These are phyloP conservation scores for Yamadazyma laniorum DNA, from an alignment of 805 yeast species.

Conservation along the genomic window DNA sequence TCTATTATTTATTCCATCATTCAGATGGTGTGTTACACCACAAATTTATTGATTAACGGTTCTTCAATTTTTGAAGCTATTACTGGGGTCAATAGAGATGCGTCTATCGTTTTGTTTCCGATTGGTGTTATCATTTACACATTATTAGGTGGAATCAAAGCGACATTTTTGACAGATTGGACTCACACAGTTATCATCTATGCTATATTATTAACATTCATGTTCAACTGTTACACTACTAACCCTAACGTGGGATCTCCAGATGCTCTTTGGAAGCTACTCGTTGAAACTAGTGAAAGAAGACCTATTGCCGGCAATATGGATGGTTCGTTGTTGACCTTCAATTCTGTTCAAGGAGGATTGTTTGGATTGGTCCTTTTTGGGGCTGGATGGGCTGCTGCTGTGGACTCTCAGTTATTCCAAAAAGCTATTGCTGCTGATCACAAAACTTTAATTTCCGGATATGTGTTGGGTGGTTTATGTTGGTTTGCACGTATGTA, in stretches of 20 bases:
- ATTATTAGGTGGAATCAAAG: slow-evolving; percentile 77
- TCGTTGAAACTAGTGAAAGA: slow-evolving; percentile 26
- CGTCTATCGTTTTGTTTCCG: slow-evolving; percentile 45
- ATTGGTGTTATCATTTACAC: slow-evolving; percentile 72
- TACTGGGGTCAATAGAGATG: slow-evolving; percentile 46
- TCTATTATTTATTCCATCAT: slow-evolving; percentile 32
- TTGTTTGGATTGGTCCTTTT: slow-evolving; percentile 19
- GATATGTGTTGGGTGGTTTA: slow-evolving; percentile 22
- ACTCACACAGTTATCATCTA: slow-evolving; percentile 55
- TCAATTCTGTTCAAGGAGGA: slow-evolving; percentile 21
- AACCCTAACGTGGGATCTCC: slow-evolving; percentile 43
- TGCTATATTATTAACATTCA: slow-evolving; percentile 29
- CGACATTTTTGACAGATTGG: slow-evolving; percentile 78
- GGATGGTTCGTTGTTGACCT: slow-evolving; percentile 16
- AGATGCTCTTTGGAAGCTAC: slow-evolving; percentile 41
- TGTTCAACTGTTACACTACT: slow-evolving; percentile 27
- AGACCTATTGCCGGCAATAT: slow-evolving; percentile 12
- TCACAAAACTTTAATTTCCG: slow-evolving; percentile 20
- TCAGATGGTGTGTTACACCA: slow-evolving; percentile 32
- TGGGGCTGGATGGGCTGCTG: slow-evolving; percentile 16
- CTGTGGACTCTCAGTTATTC: slow-evolving; percentile 23
- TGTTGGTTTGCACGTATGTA: slow-evolving; percentile 20
- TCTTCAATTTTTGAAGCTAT: slow-evolving; percentile 39
- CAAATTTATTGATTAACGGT: slow-evolving; percentile 42
- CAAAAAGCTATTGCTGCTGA: slow-evolving; percentile 28